Percentiles rank a stretch among this genome's conserved stretches.
phyloP scores from a whole-genome alignment of 2,329 filamentous ascomycete genomes.

The Dactylonectria macrodidyma region DNA sequence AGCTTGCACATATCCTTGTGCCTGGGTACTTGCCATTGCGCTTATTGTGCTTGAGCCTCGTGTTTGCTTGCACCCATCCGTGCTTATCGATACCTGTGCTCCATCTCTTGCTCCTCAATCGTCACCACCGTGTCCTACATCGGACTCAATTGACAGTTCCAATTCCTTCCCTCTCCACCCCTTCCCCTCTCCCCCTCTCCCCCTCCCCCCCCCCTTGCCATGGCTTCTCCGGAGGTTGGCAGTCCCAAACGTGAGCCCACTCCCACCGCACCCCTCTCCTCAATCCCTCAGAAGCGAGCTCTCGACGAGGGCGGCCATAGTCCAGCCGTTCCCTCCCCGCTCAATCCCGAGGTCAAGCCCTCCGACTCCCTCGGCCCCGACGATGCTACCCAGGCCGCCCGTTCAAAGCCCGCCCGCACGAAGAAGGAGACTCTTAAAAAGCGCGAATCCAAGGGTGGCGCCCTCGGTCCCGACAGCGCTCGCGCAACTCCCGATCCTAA shows the following conservation, averaged over 20 bases:
- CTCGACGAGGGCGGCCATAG: constrained; percentile 79
- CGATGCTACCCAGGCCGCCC: constrained; percentile 58
- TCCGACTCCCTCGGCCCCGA: constrained; percentile 58
- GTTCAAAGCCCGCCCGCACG: constrained; percentile 60
- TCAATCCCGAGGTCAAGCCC: constrained; percentile 75
- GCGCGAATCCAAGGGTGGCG: constrained; percentile 72
- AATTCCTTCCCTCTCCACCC: background rate
- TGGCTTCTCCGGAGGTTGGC: constrained; percentile 54
- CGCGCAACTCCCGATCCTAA: constrained; percentile 73
- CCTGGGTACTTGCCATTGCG: background rate
- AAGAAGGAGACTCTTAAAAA: constrained; percentile 81
- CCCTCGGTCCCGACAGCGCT: constrained; percentile 61
- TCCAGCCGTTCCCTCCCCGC: constrained; percentile 80
- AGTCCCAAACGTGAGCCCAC: constrained; percentile 60
- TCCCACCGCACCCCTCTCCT: constrained; percentile 58
- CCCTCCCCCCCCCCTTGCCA: constrained; percentile 36
- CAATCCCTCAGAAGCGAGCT: constrained; percentile 75
- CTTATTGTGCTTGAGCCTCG: constrained; percentile 3
- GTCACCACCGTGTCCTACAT: background rate
- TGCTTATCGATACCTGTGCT: constrained; percentile 2
- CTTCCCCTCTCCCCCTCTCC: background rate
- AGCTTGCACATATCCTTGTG: constrained; percentile 2
- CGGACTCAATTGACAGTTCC: constrained; percentile 11
- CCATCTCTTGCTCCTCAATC: constrained; percentile 14
- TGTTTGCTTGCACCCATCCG: background rate